Conservation (phyloP, 148 eudicot species). For the Polygonum maritimum region DNA sequence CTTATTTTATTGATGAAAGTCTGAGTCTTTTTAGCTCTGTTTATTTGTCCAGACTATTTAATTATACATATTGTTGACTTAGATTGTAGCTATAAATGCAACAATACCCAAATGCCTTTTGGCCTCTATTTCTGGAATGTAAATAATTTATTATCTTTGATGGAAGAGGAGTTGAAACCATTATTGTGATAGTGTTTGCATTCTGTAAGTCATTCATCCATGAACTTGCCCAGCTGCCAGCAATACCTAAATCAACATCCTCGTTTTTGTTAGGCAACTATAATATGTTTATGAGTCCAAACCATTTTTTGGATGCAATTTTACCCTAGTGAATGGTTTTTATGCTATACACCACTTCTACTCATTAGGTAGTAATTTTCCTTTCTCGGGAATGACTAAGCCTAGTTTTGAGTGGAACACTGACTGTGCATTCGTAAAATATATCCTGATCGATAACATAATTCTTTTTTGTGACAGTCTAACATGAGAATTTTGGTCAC, state of each 20-base stretch:
- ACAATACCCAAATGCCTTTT: background rate
- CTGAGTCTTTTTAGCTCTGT: background rate
- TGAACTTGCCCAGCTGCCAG: background rate
- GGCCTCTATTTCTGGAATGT: background rate
- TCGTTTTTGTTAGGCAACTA: background rate
- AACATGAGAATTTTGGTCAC: slow-evolving; percentile 92
- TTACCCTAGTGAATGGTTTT: background rate
- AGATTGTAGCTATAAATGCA: background rate
- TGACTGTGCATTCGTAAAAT: background rate
- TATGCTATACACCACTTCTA: background rate
- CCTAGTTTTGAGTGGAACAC: background rate
- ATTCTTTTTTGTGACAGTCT: slow-evolving; percentile 36
- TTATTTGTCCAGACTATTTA: background rate
- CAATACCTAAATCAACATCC: background rate
- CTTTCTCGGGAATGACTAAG: background rate
- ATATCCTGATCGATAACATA: slow-evolving; percentile 1
- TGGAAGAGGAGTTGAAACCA: background rate
- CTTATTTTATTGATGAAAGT: background rate
- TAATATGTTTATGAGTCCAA: background rate
- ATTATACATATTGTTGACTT: background rate
- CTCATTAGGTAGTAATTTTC: background rate
- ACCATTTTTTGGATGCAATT: background rate
- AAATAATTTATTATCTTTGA: background rate
- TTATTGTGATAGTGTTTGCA: background rate
- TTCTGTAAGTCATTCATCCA: background rate